These are phyloP conservation scores for Clonostachys rhizophaga DNA, from an alignment of 2,329 filamentous ascomycete species.

Conservation along the genomic window DNA sequence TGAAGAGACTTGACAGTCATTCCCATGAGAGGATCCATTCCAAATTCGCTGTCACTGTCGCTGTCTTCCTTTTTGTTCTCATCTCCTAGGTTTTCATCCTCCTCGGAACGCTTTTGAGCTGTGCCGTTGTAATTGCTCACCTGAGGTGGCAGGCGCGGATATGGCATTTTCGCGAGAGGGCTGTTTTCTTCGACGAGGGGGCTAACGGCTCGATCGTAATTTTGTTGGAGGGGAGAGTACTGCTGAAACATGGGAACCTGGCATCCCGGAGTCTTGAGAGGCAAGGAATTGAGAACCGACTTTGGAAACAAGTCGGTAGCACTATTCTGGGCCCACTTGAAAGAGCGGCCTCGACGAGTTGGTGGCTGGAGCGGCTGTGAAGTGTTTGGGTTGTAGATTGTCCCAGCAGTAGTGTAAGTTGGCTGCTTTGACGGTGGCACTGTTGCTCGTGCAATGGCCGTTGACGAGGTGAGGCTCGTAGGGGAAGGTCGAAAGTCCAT, in stretches of 20 bases:
- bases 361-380: slow-evolving; percentile 44
- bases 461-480: neutral
- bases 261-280: slow-evolving; percentile 17
- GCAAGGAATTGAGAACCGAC: slow-evolving; percentile 24
- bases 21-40: slow-evolving; percentile 24
- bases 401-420: slow-evolving; percentile 53
- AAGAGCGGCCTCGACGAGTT: slow-evolving; percentile 40
- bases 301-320: slow-evolving; percentile 25
- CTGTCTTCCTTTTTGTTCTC: slow-evolving; percentile 19
- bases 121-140: neutral
- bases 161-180: neutral
- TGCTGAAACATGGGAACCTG: slow-evolving; percentile 19
- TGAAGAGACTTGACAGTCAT: slow-evolving; percentile 42
- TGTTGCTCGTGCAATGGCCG: neutral
- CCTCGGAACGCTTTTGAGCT: neutral
- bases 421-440: slow-evolving; percentile 8
- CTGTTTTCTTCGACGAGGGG: slow-evolving; percentile 18
- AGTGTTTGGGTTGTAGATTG: slow-evolving; percentile 43
- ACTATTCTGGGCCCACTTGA: slow-evolving; percentile 29
- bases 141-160: neutral
- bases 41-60: slow-evolving; percentile 14
- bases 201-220: slow-evolving; percentile 45
- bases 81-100: slow-evolving; percentile 13
- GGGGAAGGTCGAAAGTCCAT: neutral
- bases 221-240: slow-evolving; percentile 49